Evolutionary conservation across 495 filamentous ascomycete genomes (phyloP), one percentile per base, ranked within the genome.

Genomic region (Aspergillus taichungensis): DNA sequence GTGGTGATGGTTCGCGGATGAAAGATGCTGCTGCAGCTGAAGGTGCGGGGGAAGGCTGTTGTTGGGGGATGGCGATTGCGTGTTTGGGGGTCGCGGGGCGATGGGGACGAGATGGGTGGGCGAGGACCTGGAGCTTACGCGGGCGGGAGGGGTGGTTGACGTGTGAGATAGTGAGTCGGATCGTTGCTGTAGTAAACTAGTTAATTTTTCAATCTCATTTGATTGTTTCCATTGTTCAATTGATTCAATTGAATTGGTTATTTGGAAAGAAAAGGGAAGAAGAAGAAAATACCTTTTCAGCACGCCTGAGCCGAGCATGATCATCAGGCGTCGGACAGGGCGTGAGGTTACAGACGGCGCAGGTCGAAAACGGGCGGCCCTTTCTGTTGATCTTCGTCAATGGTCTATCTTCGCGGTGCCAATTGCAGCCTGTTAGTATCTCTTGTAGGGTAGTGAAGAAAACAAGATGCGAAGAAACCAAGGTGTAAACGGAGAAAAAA

Each of bases 371-470:
- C 37, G 92, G 92, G 45, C 92, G 85, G 56, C 92, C 92, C 59
- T 98, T 97, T 64, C 94, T 90, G 71, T 92, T 91, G 74, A 97
- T 95, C 64, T 88, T 89, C 55, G 84, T 82, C 41, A 98, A 78
- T 49, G 86, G 86, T 55, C 92, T 85, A 68, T 97, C 92, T 95
- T 50, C 49, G 32, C n/a, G n/a, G n/a, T 40, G 32, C 18, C 18
- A 4, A 24, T 2, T 24, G 2, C 18, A 4, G 1, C 18, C 18
- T 24, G 18, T 24, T 24, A 24, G 18, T 34, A 10, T 36, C 4
- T 30, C 39, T 45, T 47, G 27, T n/a, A 6, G 35, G 37, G n/a
- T 18, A 18, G 38, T 31, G 10, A 14, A 14, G 8, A 40, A 40
- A 34, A 10, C 43, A 24, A 27, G 24, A 5, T 12, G 18, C 18